phyloP scores from a whole-genome alignment of 202 grass and related monocot species.

The Musa balbisiana region DNA sequence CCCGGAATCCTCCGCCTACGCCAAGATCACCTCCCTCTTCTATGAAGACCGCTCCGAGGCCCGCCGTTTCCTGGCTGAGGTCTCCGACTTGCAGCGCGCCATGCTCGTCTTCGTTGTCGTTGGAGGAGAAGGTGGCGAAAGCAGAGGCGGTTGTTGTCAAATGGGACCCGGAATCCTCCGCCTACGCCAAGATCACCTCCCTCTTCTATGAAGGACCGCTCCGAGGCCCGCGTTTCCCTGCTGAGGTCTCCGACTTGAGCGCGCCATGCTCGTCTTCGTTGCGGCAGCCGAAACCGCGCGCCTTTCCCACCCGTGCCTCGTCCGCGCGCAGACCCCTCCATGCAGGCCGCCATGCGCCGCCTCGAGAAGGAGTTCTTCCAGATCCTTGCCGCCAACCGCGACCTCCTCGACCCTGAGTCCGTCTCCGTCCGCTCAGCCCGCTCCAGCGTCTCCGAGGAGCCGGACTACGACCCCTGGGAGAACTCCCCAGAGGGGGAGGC shows the following conservation, averaged over 20 bases:
- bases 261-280: constrained; percentile 47
- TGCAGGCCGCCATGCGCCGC: constrained; percentile 46
- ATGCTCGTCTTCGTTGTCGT: not conserved
- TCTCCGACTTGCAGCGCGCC: too few relatives aligned
- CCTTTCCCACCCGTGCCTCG: constrained; percentile 14
- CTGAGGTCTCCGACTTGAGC: constrained; percentile 38
- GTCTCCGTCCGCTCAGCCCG: constrained; percentile 7
- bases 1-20: too few relatives aligned
- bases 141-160: not conserved
- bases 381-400: constrained; percentile 29
- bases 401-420: constrained; percentile 14
- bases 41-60: too few relatives aligned
- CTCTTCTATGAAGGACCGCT: constrained; percentile 10
- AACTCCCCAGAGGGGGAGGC: not conserved
- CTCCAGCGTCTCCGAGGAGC: not conserved
- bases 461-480: not conserved
- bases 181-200: not conserved
- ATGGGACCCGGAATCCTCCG: not conserved
- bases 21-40: too few relatives aligned
- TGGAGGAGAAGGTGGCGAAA: not conserved
- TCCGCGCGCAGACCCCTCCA: constrained; percentile 49
- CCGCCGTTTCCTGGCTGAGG: too few relatives aligned
- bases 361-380: constrained; percentile 42
- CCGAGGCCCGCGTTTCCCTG: constrained; percentile 28
- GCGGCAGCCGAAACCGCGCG: not conserved